Conservation (phyloP, 192 early-diverging fungal species). For the Podila clonocystis region DNA sequence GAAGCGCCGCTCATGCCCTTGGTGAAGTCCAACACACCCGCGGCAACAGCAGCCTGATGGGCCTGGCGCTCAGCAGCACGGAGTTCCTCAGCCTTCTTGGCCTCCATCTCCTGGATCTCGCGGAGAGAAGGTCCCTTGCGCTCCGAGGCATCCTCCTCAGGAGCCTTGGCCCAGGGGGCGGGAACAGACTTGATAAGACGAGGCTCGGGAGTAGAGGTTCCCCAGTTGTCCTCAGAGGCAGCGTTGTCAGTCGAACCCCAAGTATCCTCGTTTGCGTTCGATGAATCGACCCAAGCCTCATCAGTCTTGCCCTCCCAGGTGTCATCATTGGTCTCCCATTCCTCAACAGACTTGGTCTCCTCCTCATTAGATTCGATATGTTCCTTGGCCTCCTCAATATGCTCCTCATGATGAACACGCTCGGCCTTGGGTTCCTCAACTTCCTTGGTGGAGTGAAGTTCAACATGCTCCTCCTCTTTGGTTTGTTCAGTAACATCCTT, state of each 20-base stretch:
- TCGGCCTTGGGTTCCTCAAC: conserved; percentile 10
- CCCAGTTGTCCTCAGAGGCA: conserved; percentile 1
- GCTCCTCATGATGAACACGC: not conserved
- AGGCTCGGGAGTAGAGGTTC: not conserved
- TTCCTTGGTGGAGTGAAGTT: not conserved
- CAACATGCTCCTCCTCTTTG: not conserved
- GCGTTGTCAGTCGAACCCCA: not conserved
- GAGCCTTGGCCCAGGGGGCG: conserved; percentile 50
- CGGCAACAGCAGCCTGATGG: conserved; percentile 25
- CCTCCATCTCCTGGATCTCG: conserved; percentile 74
- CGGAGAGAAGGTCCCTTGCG: conserved; percentile 60
- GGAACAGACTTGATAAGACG: conserved; percentile 26
- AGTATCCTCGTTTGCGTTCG: not conserved
- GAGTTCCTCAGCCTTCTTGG: conserved; percentile 51
- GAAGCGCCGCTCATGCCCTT: conserved; percentile 23
- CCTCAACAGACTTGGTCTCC: not conserved
- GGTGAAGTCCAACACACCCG: conserved; percentile 15
- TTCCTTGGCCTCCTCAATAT: not conserved
- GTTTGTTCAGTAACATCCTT: not conserved
- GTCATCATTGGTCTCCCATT: not conserved
- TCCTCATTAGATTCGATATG: not conserved
- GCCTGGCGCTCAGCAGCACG: conserved; percentile 51
- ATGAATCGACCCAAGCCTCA: not conserved
- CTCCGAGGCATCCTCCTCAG: conserved; percentile 27
- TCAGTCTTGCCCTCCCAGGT: not conserved